These are phyloP conservation scores for Boletellus emodensis DNA, from an alignment of 768 basidiomycete species.

Conservation along the genomic window DNA sequence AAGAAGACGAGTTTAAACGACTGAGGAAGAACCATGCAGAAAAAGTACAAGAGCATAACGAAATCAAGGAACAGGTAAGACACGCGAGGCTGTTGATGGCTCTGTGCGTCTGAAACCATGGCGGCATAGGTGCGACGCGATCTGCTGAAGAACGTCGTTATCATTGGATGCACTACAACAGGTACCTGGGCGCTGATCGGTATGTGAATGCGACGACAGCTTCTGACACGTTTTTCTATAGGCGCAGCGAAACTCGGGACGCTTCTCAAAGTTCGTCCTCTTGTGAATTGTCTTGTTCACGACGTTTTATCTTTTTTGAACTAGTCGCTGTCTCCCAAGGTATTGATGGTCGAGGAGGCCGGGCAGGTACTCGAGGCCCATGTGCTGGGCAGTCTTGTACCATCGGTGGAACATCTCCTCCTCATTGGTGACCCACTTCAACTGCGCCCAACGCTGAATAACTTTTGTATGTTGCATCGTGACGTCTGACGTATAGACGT, in stretches of 20 bases:
- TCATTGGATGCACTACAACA: conserved; percentile 77
- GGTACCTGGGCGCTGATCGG: conserved; percentile 36
- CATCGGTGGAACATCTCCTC: conserved; percentile 68
- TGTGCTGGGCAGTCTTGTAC: conserved; percentile 58
- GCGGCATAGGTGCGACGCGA: conserved; percentile 47
- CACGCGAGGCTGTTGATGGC: background rate
- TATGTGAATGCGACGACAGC: no score
- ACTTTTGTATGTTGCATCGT: conserved; percentile 43
- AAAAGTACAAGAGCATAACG: conserved; percentile 33
- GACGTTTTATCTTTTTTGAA: background rate
- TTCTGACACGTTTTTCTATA: conserved; percentile 22
- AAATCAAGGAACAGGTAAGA: conserved; percentile 53
- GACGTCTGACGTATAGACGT: no score
- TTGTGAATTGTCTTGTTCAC: background rate
- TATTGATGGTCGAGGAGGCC: conserved; percentile 75
- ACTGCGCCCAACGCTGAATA: conserved; percentile 64
- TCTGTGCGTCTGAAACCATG: background rate
- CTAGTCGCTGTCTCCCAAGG: conserved; percentile 55
- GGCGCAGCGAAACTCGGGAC: conserved; percentile 66
- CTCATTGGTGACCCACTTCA: conserved; percentile 80
- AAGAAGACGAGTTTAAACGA: conserved; percentile 40
- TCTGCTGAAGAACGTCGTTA: conserved; percentile 50
- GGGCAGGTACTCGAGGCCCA: conserved; percentile 82
- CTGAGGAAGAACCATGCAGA: conserved; percentile 40
- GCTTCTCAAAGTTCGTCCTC: conserved; percentile 47